phyloP scores from a whole-genome alignment of 179 eudicot genomes.

The Pouteria campechiana region DNA sequence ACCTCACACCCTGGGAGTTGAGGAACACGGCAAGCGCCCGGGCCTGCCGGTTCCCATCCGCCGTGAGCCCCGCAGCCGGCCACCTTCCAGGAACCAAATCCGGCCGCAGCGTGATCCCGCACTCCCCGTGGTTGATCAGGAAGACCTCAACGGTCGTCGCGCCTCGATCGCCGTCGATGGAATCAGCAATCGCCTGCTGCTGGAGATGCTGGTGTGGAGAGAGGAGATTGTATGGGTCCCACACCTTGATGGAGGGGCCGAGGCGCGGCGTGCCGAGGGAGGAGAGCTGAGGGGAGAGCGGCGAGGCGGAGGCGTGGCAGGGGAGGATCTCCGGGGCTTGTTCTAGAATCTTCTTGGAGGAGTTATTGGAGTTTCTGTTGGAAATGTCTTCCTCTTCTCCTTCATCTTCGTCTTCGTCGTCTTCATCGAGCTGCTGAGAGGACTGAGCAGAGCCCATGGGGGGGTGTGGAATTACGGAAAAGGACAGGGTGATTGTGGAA shows the following conservation, averaged over 20 bases:
- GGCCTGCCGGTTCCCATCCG: slow-evolving; percentile 77
- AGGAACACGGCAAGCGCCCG: slow-evolving; percentile 86
- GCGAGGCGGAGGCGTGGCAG: slow-evolving; percentile 95
- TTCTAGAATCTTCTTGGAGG: slow-evolving; percentile 62
- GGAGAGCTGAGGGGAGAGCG: slow-evolving; percentile 88
- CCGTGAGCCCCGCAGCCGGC: slow-evolving; percentile 51
- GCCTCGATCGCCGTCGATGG: slow-evolving; percentile 17
- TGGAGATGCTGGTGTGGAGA: slow-evolving; percentile 60
- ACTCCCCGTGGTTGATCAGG: slow-evolving; percentile 73
- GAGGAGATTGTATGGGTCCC: slow-evolving; percentile 96
- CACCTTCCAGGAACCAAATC: slow-evolving; percentile 75
- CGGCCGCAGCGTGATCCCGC: slow-evolving; percentile 72
- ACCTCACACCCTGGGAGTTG: slow-evolving; percentile 76
- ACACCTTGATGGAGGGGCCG: slow-evolving; percentile 93
- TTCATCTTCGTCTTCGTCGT: slow-evolving; percentile 1
- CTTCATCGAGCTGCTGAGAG: slow-evolving; percentile 23
- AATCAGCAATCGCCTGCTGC: slow-evolving; percentile 30
- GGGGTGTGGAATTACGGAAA: neutral
- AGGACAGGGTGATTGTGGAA: too few relatives aligned
- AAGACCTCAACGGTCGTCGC: slow-evolving; percentile 51
- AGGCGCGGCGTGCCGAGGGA: slow-evolving; percentile 80
- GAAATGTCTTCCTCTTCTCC: neutral
- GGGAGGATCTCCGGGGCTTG: slow-evolving; percentile 97
- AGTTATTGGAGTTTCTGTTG: slow-evolving; percentile 10
- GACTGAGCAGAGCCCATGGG: slow-evolving; percentile 81